These are phyloP conservation scores for Pochonia chlamydosporia DNA, from an alignment of 2,329 filamentous ascomycete genomes.

Conservation along the genomic window DNA sequence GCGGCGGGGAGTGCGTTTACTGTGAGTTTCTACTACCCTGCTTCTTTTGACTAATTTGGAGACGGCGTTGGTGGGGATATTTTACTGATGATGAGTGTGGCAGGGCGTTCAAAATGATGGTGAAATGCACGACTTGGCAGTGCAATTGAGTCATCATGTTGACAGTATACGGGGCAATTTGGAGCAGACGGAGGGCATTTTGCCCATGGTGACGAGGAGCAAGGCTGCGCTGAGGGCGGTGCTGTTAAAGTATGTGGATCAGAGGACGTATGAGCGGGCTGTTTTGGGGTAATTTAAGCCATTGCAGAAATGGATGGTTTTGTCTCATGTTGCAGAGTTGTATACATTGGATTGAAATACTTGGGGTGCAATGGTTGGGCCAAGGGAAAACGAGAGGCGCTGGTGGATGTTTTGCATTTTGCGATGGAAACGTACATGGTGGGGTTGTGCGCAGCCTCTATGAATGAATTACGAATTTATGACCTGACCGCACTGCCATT, in stretches of 20 bases:
- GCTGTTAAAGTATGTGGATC: constrained; percentile 39
- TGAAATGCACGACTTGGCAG: constrained; percentile 37
- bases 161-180: constrained; percentile 51
- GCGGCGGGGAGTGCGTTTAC: constrained; percentile 11
- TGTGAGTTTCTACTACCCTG: constrained; percentile 5
- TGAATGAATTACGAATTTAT: no score
- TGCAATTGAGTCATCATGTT: constrained; percentile 48
- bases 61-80: no score
- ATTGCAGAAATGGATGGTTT: no score
- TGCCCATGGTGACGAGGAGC: constrained; percentile 41
- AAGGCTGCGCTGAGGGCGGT: constrained; percentile 44
- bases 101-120: constrained; percentile 22
- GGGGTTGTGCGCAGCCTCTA: no score
- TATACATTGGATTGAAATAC: neutral
- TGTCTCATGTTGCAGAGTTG: no score
- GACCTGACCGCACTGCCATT: no score
- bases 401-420: neutral
- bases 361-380: neutral
- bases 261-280: constrained; percentile 40
- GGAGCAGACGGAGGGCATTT: constrained; percentile 45
- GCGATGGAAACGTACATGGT: no score
- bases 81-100: neutral
- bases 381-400: neutral
- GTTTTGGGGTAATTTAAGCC: constrained; percentile 38
- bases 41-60: no score